Evolutionary conservation across 2,329 filamentous ascomycete species (phyloP).

Genomic region (Helicocarpus griseus): DNA sequence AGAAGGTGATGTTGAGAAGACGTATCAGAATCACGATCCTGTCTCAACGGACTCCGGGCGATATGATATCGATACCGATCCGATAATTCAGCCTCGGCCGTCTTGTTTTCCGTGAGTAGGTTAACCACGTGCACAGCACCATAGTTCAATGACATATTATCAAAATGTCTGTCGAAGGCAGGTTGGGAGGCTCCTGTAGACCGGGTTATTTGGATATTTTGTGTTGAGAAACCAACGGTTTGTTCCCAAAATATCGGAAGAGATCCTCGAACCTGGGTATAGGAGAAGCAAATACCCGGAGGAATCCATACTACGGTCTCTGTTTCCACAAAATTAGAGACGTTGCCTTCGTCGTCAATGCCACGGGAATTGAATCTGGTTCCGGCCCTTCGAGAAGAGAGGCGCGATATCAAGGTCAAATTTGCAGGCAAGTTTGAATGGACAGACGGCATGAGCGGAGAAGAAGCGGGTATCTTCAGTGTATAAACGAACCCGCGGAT

Average conservation of each 20-base stretch:
- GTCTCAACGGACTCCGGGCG: constrained; percentile 60
- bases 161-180: constrained; percentile 91
- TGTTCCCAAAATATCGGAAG: constrained; percentile 98
- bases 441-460: constrained; percentile 57
- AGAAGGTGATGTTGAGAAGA: constrained; percentile 63
- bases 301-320: constrained; percentile 88
- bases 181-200: constrained; percentile 86
- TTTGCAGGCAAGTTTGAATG: constrained; percentile 67
- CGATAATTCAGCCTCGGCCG: constrained; percentile 75
- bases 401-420: constrained; percentile 79
- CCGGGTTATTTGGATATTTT: constrained; percentile 85
- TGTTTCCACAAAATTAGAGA: constrained; percentile 97
- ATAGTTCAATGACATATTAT: constrained; percentile 74
- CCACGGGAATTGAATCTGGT: constrained; percentile 96
- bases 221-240: constrained; percentile 73
- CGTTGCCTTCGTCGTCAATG: constrained; percentile 94
- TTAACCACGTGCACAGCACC: constrained; percentile 90
- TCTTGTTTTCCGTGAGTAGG: constrained; percentile 80
- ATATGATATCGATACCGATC: constrained; percentile 71
- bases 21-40: constrained; percentile 40
- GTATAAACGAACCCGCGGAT: constrained; percentile 89
- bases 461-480: constrained; percentile 68
- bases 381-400: constrained; percentile 83
- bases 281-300: constrained; percentile 72
- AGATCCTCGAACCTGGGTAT: constrained; percentile 83